A percentile compares a stretch with the other conserved stretches of the same genome.
Conservation (phyloP, 148 eudicot species). For the Chenopodium formosanum region DNA sequence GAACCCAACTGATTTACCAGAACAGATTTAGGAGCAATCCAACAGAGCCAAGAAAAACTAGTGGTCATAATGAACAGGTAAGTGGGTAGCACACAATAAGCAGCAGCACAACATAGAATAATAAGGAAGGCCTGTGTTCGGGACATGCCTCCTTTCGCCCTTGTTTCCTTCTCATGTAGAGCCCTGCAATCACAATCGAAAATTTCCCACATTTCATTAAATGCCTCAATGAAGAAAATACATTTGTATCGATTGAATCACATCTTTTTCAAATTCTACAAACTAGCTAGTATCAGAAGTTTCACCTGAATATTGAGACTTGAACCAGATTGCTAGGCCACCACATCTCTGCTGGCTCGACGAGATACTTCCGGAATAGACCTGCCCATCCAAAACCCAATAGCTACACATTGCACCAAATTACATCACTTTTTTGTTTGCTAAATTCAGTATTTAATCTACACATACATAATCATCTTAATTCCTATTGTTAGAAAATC, state of each 20-base stretch:
- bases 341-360: slow-evolving; percentile 91
- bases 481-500: no score
- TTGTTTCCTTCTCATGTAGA: slow-evolving; percentile 69
- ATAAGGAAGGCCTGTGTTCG: slow-evolving; percentile 77
- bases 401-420: slow-evolving; percentile 34
- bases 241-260: not conserved
- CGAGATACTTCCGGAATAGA: slow-evolving; percentile 63
- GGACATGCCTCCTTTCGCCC: slow-evolving; percentile 53
- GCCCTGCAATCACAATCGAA: slow-evolving; percentile 52
- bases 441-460: not conserved
- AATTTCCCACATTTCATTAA: not conserved
- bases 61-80: slow-evolving; percentile 69
- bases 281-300: not conserved
- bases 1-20: slow-evolving; percentile 79
- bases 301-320: slow-evolving; percentile 82
- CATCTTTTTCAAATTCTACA: not conserved
- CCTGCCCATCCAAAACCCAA: slow-evolving; percentile 95
- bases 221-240: not conserved
- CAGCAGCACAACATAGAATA: slow-evolving; percentile 57
- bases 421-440: not conserved
- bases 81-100: slow-evolving; percentile 68
- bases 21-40: slow-evolving; percentile 64
- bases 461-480: not conserved
- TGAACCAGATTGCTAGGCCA: slow-evolving; percentile 77
- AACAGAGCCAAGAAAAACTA: slow-evolving; percentile 87